Evolutionary conservation across 2,329 filamentous ascomycete species (phyloP).

Genomic region (Cyclaneusma minus): DNA sequence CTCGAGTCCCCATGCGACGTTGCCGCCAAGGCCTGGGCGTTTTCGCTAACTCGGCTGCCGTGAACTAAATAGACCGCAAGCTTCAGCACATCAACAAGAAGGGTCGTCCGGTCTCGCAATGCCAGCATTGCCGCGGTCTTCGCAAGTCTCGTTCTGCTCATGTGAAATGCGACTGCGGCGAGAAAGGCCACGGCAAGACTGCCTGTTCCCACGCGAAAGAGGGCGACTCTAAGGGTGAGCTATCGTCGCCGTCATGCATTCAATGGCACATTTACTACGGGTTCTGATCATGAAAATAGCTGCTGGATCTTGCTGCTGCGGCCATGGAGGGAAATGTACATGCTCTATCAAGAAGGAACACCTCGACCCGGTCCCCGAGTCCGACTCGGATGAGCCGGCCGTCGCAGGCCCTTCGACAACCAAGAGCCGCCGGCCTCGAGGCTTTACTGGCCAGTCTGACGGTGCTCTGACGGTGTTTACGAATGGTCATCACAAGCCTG

Average conservation of each 20-base stretch:
- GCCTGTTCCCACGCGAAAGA: constrained; percentile 43
- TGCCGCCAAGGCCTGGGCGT: constrained; percentile 6
- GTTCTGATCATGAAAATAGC: constrained; percentile 20
- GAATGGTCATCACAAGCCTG: constrained; percentile 47
- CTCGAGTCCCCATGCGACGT: constrained; percentile 3
- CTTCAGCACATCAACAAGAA: constrained; percentile 95
- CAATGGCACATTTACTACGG: constrained; percentile 12
- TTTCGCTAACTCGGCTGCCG: constrained; percentile 6
- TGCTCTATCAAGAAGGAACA: constrained; percentile 49
- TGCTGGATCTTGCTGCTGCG: constrained; percentile 58
- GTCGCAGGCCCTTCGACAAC: constrained; percentile 27
- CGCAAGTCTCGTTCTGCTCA: constrained; percentile 93
- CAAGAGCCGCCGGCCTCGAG: constrained; percentile 34
- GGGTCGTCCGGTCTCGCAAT: constrained; percentile 93
- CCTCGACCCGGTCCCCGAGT: constrained; percentile 49
- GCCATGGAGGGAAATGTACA: constrained; percentile 51
- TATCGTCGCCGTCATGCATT: constrained; percentile 10
- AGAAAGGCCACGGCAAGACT: constrained; percentile 56
- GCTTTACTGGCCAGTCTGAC: constrained; percentile 48
- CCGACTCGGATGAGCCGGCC: constrained; percentile 41
- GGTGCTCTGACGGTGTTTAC: constrained; percentile 41
- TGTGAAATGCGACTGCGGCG: constrained; percentile 87
- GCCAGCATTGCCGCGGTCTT: constrained; percentile 86
- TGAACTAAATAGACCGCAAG: constrained; percentile 62
- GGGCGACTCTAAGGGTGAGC: constrained; percentile 22